Percentiles rank a stretch among this genome's conserved stretches.
These are phyloP conservation scores for Zopfochytrium polystomum DNA, from an alignment of 371 early-diverging fungal species.

Conservation along the genomic window DNA sequence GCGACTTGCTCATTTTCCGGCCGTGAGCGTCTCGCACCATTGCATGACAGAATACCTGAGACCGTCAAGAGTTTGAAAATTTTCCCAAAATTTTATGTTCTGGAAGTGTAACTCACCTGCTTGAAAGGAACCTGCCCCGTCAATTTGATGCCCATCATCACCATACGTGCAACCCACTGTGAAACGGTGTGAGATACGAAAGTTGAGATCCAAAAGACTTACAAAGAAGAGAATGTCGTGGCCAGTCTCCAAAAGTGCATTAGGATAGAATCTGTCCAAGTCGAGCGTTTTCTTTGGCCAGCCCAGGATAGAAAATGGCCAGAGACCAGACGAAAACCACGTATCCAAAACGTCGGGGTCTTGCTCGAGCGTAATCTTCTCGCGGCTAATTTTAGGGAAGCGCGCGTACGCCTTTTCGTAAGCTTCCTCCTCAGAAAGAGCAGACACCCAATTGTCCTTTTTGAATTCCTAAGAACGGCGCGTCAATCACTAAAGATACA, in stretches of 20 bases:
- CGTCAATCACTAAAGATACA: neutral
- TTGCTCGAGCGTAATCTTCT: slow-evolving; percentile 43
- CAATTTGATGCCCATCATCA: slow-evolving; percentile 96
- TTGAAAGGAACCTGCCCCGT: slow-evolving; percentile 95
- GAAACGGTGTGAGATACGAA: neutral
- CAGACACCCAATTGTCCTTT: slow-evolving; percentile 84
- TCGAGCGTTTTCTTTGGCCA: slow-evolving; percentile 93
- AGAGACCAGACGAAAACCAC: slow-evolving; percentile 99
- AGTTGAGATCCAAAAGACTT: slow-evolving; percentile 69
- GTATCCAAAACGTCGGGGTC: slow-evolving; percentile 99
- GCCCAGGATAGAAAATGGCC: slow-evolving; percentile 98
- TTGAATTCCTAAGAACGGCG: slow-evolving; percentile 42
- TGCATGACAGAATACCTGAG: slow-evolving; percentile 97
- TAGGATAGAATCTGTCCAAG: slow-evolving; percentile 88
- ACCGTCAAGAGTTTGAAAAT: slow-evolving; percentile 90
- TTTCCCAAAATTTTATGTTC: slow-evolving; percentile 82
- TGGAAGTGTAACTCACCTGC: slow-evolving; percentile 52
- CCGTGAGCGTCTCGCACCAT: slow-evolving; percentile 99
- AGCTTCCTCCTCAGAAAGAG: slow-evolving; percentile 79
- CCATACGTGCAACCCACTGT: slow-evolving; percentile 99
- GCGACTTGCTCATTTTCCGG: slow-evolving; percentile 98
- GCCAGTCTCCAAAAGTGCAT: slow-evolving; percentile 95
- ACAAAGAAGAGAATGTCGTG: slow-evolving; percentile 99
- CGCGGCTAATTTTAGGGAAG: slow-evolving; percentile 49
- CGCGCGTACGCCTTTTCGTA: slow-evolving; percentile 64